These are phyloP conservation scores for Erucastrum elatum DNA, from an alignment of 345 rosid species.

Conservation along the genomic window DNA sequence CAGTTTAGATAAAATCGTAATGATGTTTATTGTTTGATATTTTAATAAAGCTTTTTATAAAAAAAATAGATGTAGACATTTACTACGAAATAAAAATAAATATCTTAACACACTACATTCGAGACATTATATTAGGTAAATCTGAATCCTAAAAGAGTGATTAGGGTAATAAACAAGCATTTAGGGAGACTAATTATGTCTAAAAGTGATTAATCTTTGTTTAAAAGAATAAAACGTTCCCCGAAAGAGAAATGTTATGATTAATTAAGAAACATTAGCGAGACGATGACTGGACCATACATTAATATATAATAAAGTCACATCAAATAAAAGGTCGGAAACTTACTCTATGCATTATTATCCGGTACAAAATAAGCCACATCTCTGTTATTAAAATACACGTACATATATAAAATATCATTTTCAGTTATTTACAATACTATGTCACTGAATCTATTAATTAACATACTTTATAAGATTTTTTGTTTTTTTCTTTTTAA, in stretches of 20 bases:
- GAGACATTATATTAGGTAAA: background rate
- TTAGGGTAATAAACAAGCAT: background rate
- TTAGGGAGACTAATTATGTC: background rate
- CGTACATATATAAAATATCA: too few species aligned
- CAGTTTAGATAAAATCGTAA: too few species aligned
- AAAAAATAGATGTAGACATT: background rate
- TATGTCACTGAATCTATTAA: too few species aligned
- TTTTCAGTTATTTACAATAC: too few species aligned
- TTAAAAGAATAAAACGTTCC: background rate
- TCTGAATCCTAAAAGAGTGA: background rate
- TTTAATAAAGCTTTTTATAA: background rate
- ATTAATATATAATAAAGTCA: background rate
- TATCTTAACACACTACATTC: slow-evolving; percentile 18
- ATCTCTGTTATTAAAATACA: too few species aligned
- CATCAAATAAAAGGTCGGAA: slow-evolving; percentile 2
- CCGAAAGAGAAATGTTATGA: slow-evolving; percentile 19
- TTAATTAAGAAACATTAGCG: slow-evolving; percentile 7
- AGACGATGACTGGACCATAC: too few species aligned
- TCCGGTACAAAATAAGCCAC: background rate
- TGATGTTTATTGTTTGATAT: background rate
- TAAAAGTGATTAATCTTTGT: slow-evolving; percentile 10
- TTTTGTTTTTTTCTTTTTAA: too few species aligned
- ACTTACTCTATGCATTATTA: background rate
- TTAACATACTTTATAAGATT: too few species aligned
- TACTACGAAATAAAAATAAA: background rate